Base-by-base conservation (phyloP, 2,329 filamentous ascomycete species). In the Zasmidium citrigriseum region DNA sequence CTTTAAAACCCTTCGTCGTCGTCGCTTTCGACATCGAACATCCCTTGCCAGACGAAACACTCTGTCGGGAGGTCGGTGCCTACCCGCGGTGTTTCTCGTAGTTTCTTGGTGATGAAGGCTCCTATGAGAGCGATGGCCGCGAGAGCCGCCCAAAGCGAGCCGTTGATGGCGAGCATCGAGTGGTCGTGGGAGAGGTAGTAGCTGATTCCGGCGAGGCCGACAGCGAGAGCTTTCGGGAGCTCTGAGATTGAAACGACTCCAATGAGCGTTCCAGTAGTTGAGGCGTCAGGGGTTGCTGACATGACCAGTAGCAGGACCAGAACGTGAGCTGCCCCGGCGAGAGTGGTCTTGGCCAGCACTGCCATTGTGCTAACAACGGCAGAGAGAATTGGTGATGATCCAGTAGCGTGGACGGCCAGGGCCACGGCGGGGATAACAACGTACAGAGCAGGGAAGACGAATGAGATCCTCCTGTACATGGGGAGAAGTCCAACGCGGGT, bases 191-290 rank as follows among this genome's bases (percentile, higher is more conserved):
- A 77, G 45, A 80, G 68, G 59, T 75, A 79, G 64, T 78, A 80
- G 63, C 73, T 77, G 11, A 76, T 73, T 4, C 78, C 78, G 22
- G 72, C 75, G 20, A 78, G 74, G 1, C 76, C 77, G 1, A 80
- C 78, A 5, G 78, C 78, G 23, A 80, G 73, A 12, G 77, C 77
- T 55, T 76, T 77, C 69, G 80, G 79, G 4, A 80, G 69, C 54
- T 72, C 76, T 20, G 77, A 75, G 3, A 78, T 70, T 57, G 79
- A 78, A 67, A 80, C 75, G 65, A 80, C 72, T n/a, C 78, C 78
- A 47, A 80, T 75, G 4, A 80, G 74, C 18, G 77, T 78, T 41
- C 78, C 78, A 4, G 78, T 75, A 1, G 76, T 78, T 52, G 74
- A 76, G 4, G 77, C 77, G 57, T 80, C 78, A 0, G 78, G 78